A percentile compares a stretch with the other conserved stretches of the same genome.
phyloP scores from a whole-genome alignment of 371 early-diverging fungal species.

The Blakeslea trispora region DNA sequence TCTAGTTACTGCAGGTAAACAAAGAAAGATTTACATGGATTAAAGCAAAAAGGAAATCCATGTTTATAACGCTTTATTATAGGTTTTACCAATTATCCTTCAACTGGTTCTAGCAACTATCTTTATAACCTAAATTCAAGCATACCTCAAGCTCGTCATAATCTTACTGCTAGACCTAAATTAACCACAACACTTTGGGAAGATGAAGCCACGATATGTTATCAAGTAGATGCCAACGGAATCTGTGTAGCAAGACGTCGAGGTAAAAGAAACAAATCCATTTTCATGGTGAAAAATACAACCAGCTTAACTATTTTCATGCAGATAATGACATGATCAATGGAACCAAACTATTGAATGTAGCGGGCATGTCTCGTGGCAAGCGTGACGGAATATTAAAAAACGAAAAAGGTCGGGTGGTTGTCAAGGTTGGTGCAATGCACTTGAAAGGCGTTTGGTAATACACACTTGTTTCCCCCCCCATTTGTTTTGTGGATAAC shows the following conservation, averaged over 20 bases:
- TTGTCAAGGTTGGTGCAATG: conserved; percentile 87
- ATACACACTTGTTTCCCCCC: too few species aligned
- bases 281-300: too few species aligned
- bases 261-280: conserved; percentile 50
- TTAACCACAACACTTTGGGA: conserved; percentile 84
- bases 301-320: background rate
- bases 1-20: too few species aligned
- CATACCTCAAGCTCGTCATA: conserved; percentile 17
- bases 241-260: conserved; percentile 81
- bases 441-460: conserved; percentile 88
- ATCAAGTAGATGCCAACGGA: conserved; percentile 80
- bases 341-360: conserved; percentile 84
- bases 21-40: too few species aligned
- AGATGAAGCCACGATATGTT: conserved; percentile 81
- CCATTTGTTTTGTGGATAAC: too few species aligned
- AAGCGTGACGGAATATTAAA: conserved; percentile 87
- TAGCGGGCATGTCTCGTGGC: conserved; percentile 86
- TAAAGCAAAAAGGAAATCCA: too few species aligned
- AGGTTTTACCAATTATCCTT: background rate
- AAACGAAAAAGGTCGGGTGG: conserved; percentile 81
- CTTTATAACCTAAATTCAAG: background rate
- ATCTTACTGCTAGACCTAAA: conserved; percentile 49
- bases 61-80: background rate
- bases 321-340: conserved; percentile 83
- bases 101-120: background rate